A percentile compares a stretch with the other conserved stretches of the same genome.
These are phyloP conservation scores for Syzygium oleosum DNA, from an alignment of 345 rosid species.

Conservation along the genomic window DNA sequence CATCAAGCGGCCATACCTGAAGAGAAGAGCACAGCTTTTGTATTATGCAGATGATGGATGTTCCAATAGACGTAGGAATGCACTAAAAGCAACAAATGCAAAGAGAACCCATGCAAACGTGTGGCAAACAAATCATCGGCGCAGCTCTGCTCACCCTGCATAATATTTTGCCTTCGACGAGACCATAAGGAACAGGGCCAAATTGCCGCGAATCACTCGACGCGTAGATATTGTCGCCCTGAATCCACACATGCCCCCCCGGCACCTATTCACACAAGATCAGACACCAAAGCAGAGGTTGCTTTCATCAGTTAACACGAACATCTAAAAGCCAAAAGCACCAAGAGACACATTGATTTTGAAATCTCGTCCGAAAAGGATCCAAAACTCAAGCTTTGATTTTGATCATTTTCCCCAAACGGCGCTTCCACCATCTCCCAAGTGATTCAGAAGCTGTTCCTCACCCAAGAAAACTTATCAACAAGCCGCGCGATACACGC, in stretches of 20 bases:
- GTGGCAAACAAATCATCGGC: neutral
- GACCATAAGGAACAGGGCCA: slow-evolving; percentile 76
- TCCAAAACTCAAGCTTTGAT: neutral
- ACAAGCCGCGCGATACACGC: neutral
- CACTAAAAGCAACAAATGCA: neutral
- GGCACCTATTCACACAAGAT: slow-evolving; percentile 42
- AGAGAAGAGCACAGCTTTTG: neutral
- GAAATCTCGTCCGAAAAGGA: neutral
- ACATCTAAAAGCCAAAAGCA: neutral
- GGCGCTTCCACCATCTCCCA: neutral
- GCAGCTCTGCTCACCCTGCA: slow-evolving; percentile 36
- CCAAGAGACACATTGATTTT: neutral
- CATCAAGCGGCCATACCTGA: slow-evolving; percentile 68
- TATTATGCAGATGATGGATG: neutral
- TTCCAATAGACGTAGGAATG: neutral
- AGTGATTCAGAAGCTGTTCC: neutral
- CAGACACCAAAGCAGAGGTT: neutral
- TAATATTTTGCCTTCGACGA: slow-evolving; percentile 67
- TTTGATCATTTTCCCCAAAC: neutral
- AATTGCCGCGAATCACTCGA: slow-evolving; percentile 67
- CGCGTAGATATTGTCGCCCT: slow-evolving; percentile 74
- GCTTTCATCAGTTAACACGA: neutral
- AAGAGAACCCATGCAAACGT: neutral
- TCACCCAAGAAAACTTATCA: neutral
- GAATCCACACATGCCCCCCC: slow-evolving; percentile 86